Percentiles rank a stretch among this genome's conserved stretches.
phyloP scores from a whole-genome alignment of 805 yeast species.

The Saccharomyces kudriavzevii region DNA sequence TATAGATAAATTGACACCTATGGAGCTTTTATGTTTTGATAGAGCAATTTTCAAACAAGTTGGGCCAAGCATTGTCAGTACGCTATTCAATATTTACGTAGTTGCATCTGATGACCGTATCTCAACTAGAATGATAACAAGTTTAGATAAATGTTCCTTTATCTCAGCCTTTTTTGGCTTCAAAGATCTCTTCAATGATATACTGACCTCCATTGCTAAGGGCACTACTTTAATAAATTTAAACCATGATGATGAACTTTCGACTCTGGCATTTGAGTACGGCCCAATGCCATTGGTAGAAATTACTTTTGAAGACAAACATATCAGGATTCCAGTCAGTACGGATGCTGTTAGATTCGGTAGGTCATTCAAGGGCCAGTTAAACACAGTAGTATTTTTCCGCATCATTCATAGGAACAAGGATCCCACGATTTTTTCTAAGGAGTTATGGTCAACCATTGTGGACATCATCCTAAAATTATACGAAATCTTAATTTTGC shows the following conservation, averaged over 20 bases:
- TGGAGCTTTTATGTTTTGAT: conserved; percentile 51
- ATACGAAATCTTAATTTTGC: conserved; percentile 63
- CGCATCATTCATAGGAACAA: conserved; percentile 58
- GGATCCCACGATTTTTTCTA: conserved; percentile 33
- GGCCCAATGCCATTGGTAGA: conserved; percentile 32
- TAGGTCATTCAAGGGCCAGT: conserved; percentile 81
- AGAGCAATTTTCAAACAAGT: conserved; percentile 57
- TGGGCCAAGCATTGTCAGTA: conserved; percentile 58
- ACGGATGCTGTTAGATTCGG: conserved; percentile 81
- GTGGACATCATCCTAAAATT: conserved; percentile 53
- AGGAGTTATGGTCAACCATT: conserved; percentile 51
- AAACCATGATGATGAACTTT: conserved; percentile 3
- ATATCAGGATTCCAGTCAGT: conserved; percentile 60
- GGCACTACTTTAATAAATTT: conserved; percentile 53
- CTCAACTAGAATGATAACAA: conserved; percentile 76
- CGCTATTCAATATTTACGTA: conserved; percentile 70
- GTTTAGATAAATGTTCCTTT: conserved; percentile 75
- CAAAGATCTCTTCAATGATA: conserved; percentile 49
- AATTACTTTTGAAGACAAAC: conserved; percentile 44
- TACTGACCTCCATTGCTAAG: conserved; percentile 58
- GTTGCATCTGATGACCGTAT: conserved; percentile 88
- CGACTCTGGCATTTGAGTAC: conserved; percentile 3
- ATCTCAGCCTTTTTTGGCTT: conserved; percentile 62
- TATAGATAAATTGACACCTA: conserved; percentile 14
- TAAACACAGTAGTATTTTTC: conserved; percentile 79